These are phyloP conservation scores for Paramecium caudatum DNA, from an alignment of 73 alveolate genomes.

Conservation along the genomic window DNA sequence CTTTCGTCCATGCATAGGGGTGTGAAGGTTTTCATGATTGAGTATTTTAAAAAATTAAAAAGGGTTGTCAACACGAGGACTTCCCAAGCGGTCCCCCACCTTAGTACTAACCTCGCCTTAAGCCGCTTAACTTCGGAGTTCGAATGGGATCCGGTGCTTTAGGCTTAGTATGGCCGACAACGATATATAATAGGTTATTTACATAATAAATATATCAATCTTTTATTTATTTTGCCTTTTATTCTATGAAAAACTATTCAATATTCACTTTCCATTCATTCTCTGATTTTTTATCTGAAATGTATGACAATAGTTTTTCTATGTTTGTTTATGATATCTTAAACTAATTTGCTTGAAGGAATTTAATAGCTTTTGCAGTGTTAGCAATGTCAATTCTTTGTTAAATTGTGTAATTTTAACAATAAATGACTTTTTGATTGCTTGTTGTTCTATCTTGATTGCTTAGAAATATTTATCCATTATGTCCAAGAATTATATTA, in stretches of 20 bases:
- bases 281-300: slow-evolving; percentile 4
- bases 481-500: slow-evolving; percentile 70
- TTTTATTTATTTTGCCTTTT: slow-evolving; percentile 39
- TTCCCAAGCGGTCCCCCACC: slow-evolving; percentile 99
- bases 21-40: too few relatives aligned
- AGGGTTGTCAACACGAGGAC: slow-evolving; percentile 95
- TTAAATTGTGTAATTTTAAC: slow-evolving; percentile 24
- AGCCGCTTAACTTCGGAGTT: slow-evolving; percentile 99
- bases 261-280: neutral
- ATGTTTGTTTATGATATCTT: slow-evolving; percentile 1
- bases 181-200: too few relatives aligned
- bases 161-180: slow-evolving; percentile 99
- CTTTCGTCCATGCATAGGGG: too few relatives aligned
- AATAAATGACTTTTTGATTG: neutral
- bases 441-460: slow-evolving; percentile 47
- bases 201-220: too few relatives aligned
- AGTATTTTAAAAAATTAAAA: slow-evolving; percentile 68
- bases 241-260: slow-evolving; percentile 4
- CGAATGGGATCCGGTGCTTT: slow-evolving; percentile 99
- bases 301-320: slow-evolving; percentile 11
- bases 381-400: slow-evolving; percentile 52
- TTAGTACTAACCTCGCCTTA: slow-evolving; percentile 99
- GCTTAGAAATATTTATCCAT: slow-evolving; percentile 62
- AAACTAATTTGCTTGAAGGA: neutral
- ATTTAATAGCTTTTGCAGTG: neutral